Conservation (phyloP, 2,329 filamentous ascomycete genomes). For the Penicillium nordicum region DNA sequence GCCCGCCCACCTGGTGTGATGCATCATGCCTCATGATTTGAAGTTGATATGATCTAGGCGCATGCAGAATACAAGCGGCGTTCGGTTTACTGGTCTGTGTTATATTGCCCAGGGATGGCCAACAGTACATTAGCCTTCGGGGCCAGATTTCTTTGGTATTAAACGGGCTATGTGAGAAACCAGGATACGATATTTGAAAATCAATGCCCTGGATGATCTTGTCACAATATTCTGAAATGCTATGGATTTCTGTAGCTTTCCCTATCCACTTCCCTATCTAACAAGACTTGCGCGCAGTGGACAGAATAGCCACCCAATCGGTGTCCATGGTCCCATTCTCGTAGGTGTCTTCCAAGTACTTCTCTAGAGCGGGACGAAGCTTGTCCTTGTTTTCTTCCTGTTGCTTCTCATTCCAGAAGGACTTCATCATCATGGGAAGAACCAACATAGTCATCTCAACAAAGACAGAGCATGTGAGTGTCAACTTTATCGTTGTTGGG, state of each 20-base stretch:
- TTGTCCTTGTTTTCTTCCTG: constrained; percentile 22
- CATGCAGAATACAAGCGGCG: constrained; percentile 26
- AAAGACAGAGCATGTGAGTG: constrained; percentile 17
- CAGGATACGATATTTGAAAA: constrained; percentile 27
- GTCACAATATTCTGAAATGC: not conserved
- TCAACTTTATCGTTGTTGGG: constrained; percentile 11
- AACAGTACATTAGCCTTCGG: constrained; percentile 24
- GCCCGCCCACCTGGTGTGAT: constrained; percentile 36
- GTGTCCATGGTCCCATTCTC: constrained; percentile 23
- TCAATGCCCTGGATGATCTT: constrained; percentile 27
- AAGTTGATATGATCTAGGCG: constrained; percentile 5
- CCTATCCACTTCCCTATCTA: not conserved
- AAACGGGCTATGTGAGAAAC: constrained; percentile 23
- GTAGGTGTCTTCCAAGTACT: constrained; percentile 25
- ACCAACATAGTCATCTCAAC: constrained; percentile 23
- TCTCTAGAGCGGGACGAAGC: constrained; percentile 20
- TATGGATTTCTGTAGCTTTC: not conserved
- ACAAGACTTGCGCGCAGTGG: constrained; percentile 28
- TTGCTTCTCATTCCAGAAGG: constrained; percentile 31
- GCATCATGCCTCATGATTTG: constrained; percentile 36
- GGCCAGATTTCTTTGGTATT: constrained; percentile 25
- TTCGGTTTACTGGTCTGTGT: constrained; percentile 31
- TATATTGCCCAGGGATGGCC: constrained; percentile 25
- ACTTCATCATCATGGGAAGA: constrained; percentile 20
- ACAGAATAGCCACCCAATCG: constrained; percentile 30